These are phyloP conservation scores for Halophytophthora batemanensis DNA, from an alignment of 352 stramenopile species.

Conservation along the genomic window DNA sequence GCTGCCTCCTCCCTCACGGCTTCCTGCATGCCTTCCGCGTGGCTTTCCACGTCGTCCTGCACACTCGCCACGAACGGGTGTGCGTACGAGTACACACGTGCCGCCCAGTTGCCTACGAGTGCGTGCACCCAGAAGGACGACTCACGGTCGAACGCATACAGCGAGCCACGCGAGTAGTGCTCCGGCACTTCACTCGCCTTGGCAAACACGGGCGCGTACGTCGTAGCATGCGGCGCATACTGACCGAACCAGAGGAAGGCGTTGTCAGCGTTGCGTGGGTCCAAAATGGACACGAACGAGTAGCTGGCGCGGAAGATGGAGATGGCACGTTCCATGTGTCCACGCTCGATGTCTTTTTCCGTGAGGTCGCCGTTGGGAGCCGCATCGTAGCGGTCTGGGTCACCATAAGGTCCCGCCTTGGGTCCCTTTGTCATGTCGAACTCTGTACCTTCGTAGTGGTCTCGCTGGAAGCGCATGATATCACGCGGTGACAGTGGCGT, in stretches of 20 bases:
- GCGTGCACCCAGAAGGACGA: conserved; percentile 78
- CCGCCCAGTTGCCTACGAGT: conserved; percentile 84
- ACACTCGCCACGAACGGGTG: conserved; percentile 55
- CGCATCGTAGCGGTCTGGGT: conserved; percentile 88
- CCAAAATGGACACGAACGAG: conserved; percentile 75
- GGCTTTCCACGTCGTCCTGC: conserved; percentile 59
- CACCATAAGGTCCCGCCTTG: conserved; percentile 84
- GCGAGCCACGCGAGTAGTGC: conserved; percentile 51
- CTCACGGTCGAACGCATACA: conserved; percentile 60
- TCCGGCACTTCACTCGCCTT: conserved; percentile 42
- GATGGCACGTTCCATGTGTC: conserved; percentile 90
- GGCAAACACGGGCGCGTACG: conserved; percentile 90
- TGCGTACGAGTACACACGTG: conserved; percentile 69
- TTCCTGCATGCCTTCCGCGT: conserved; percentile 30
- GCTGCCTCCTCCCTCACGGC: conserved; percentile 37
- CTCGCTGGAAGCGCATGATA: conserved; percentile 89
- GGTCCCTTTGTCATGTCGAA: conserved; percentile 88
- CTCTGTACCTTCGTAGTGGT: conserved; percentile 92
- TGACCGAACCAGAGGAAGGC: conserved; percentile 86
- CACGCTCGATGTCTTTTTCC: conserved; percentile 39
- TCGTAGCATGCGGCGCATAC: conserved; percentile 85
- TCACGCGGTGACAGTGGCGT: conserved; percentile 67
- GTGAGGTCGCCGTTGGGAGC: conserved; percentile 46
- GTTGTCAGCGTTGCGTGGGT: conserved; percentile 56
- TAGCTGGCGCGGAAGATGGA: conserved; percentile 93